Base-by-base conservation (phyloP, 2,329 filamentous ascomycete species). In the Arthrobotrys entomopaga region DNA sequence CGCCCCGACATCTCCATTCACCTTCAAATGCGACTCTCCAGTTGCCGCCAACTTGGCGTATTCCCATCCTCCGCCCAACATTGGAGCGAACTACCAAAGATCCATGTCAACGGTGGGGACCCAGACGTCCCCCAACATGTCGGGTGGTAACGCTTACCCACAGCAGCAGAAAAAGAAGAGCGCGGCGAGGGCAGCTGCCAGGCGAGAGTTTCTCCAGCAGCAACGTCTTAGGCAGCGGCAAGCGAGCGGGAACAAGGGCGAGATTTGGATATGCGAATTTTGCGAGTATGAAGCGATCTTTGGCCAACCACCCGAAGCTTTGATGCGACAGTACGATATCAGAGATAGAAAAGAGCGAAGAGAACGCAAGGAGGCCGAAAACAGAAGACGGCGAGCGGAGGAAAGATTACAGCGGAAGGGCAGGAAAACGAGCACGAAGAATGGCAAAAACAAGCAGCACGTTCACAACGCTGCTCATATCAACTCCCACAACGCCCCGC, bases 271-370 rank as follows among this genome's bases (percentile, higher is more conserved):
- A 53, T 99, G 95, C 82, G 92, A 97, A 79, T 98, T 98, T 81
- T 99, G 95, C 84, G 95, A 99, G 81, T 99, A 97, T 80, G 94
- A 98, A 82, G 88, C 88, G 60, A 97, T 99, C 57, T 98, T 97
- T 80, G 94, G 94, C n/a, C 86, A 86, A 60, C 91, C 91, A 1
- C 95, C 95, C 0, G 86, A 88, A 78, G 92, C 92, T 57, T 83
- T 99, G 64, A 96, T 98, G 76, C 88, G 91, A 46, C 89, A 93
- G 76, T 99, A 98, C 80, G 95, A 99, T 82, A 91, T 94, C 80
- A 97, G 97, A 81, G 95, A 97, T 80, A 89, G 92, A 40, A 90
- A 91, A 73, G 89, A 92, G 80, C 89, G 92, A 56, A 60, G 70
- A 43, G 67, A 72, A 54, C 91, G 92, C 79, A 88, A 93, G 76